phyloP scores from a whole-genome alignment of 495 filamentous ascomycete genomes.

The Articulospora tetracladia region DNA sequence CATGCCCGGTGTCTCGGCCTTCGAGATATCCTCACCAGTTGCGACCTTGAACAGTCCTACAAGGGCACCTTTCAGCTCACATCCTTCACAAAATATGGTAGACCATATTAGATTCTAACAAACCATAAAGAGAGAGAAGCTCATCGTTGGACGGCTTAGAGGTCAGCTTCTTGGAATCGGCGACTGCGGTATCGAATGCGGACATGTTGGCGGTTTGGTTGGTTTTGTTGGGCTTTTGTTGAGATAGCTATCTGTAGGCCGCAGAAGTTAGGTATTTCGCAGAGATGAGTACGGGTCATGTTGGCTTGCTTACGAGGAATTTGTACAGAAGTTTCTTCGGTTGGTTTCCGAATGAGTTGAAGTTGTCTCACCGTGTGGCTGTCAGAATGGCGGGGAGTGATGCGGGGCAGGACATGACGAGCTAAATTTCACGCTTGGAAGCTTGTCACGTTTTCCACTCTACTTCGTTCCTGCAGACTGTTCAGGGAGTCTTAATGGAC shows the following conservation, averaged over 20 bases:
- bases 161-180: conserved; percentile 61
- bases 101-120: background rate
- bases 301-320: background rate
- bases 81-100: background rate
- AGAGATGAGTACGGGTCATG: background rate
- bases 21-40: conserved; percentile 42
- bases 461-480: too few species aligned
- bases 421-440: background rate
- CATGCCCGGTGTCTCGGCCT: conserved; percentile 39
- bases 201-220: conserved; percentile 12
- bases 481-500: too few species aligned
- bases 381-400: background rate
- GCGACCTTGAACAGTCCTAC: conserved; percentile 51
- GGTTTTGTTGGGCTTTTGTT: conserved; percentile 10
- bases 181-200: conserved; percentile 54
- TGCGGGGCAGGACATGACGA: background rate
- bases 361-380: background rate
- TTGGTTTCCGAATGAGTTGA: background rate
- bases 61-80: background rate
- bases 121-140: conserved; percentile 39
- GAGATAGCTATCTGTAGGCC: background rate
- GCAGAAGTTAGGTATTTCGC: background rate
- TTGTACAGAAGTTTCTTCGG: background rate
- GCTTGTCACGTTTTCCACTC: background rate
- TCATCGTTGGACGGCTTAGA: conserved; percentile 54